phyloP scores from a whole-genome alignment of 2,329 filamentous ascomycete species.

The Diplocarpon rosae region DNA sequence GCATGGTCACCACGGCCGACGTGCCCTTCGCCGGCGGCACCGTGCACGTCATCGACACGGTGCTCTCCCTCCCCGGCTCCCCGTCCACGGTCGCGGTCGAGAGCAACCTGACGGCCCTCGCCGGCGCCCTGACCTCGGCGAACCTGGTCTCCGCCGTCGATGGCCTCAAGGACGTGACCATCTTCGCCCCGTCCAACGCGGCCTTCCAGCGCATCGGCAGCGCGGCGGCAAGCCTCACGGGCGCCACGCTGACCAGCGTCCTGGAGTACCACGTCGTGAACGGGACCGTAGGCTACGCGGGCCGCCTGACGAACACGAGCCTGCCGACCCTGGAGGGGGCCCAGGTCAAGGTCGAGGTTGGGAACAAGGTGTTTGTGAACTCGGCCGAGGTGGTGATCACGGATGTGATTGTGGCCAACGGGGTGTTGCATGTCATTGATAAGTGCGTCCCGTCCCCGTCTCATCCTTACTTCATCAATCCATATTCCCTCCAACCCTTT shows the following conservation, averaged over 20 bases:
- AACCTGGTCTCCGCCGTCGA: conserved; percentile 29
- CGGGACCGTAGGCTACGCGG: conserved; percentile 22
- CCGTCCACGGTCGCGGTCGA: conserved; percentile 26
- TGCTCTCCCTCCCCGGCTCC: conserved; percentile 34
- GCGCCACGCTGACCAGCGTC: conserved; percentile 17
- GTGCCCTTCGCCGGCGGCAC: conserved; percentile 38
- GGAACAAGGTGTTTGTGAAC: conserved; percentile 29
- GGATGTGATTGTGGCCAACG: conserved; percentile 27
- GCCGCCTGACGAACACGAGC: conserved; percentile 21
- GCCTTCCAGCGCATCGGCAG: conserved; percentile 27
- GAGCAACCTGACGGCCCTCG: conserved; percentile 25
- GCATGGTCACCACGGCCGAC: conserved; percentile 27
- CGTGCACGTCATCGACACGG: conserved; percentile 39
- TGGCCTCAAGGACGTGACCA: conserved; percentile 40
- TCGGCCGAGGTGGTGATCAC: conserved; percentile 28
- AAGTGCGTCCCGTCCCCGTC: conserved; percentile 34
- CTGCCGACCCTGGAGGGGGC: conserved; percentile 21
- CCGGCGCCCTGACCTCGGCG: conserved; percentile 24
- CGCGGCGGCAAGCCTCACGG: conserved; percentile 18
- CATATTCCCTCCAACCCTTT: not conserved
- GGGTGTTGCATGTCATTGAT: conserved; percentile 29
- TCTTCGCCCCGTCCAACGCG: conserved; percentile 27
- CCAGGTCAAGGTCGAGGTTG: conserved; percentile 26
- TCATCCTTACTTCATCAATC: not conserved
- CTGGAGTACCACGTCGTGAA: conserved; percentile 28